Conservation (phyloP, 352 stramenopile genomes). For the Globisporangium yorkense region DNA sequence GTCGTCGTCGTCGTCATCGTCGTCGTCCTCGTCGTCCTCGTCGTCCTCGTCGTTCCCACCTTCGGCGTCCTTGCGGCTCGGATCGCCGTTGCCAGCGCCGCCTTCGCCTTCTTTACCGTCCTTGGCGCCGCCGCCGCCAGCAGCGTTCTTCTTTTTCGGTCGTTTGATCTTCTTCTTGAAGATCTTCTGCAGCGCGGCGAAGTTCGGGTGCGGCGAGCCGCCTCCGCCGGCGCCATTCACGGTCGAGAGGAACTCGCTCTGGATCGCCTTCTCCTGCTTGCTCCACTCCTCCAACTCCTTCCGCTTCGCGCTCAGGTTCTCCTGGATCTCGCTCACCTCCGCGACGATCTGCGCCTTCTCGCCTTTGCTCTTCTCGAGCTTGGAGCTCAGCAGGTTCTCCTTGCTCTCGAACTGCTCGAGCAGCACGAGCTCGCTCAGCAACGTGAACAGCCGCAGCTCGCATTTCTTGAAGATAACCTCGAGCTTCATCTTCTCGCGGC, state of each 20-base stretch:
- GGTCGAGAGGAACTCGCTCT: conserved; percentile 61
- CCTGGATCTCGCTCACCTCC: conserved; percentile 73
- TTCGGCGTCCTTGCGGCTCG: conserved; percentile 40
- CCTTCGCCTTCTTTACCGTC: conserved; percentile 31
- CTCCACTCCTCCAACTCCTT: conserved; percentile 80
- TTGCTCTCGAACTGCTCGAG: conserved; percentile 90
- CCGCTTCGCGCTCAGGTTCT: conserved; percentile 65
- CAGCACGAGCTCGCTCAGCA: conserved; percentile 81
- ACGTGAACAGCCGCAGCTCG: conserved; percentile 85
- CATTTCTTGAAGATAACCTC: conserved; percentile 86
- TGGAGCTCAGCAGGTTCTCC: conserved; percentile 83
- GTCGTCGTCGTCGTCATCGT: conserved; percentile 82
- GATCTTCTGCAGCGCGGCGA: conserved; percentile 81
- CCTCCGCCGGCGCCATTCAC: conserved; percentile 52
- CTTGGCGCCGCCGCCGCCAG: conserved; percentile 13
- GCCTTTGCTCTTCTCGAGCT: conserved; percentile 76
- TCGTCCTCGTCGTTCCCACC: conserved; percentile 51
- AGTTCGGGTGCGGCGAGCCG: conserved; percentile 44
- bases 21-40: conserved; percentile 67
- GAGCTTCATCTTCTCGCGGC: conserved; percentile 78
- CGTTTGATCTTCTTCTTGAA: conserved; percentile 92
- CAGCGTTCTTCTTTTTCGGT: conserved; percentile 67
- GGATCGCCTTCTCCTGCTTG: conserved; percentile 49
- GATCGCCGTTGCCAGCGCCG: conserved; percentile 19
- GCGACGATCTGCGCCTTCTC: conserved; percentile 85